These are phyloP conservation scores for Jamesozyma lodderae DNA, from an alignment of 805 yeast genomes.

Conservation along the genomic window DNA sequence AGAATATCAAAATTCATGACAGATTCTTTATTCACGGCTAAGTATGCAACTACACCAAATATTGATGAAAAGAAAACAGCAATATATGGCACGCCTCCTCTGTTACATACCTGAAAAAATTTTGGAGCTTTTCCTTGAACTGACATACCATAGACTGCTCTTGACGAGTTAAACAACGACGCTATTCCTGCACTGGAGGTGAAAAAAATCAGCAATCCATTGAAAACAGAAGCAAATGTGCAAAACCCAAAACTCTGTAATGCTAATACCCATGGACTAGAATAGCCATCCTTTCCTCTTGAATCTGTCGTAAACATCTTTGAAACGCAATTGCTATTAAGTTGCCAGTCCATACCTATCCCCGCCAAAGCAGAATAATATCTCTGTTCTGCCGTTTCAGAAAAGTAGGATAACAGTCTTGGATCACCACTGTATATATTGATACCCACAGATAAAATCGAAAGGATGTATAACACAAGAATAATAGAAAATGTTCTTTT, in stretches of 20 bases:
- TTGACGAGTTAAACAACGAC: slow-evolving; percentile 51
- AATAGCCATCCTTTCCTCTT: slow-evolving; percentile 33
- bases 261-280: slow-evolving; percentile 52
- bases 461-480: slow-evolving; percentile 52
- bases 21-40: slow-evolving; percentile 50
- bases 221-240: slow-evolving; percentile 41
- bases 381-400: slow-evolving; percentile 10
- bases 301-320: slow-evolving; percentile 50
- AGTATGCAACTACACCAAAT: slow-evolving; percentile 52
- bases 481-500: slow-evolving; percentile 67
- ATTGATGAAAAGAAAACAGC: slow-evolving; percentile 57
- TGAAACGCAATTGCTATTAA: slow-evolving; percentile 57
- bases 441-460: slow-evolving; percentile 60
- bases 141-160: slow-evolving; percentile 48
- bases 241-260: slow-evolving; percentile 44
- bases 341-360: slow-evolving; percentile 40
- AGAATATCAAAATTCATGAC: slow-evolving; percentile 58
- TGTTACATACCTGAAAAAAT: slow-evolving; percentile 49
- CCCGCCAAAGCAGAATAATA: slow-evolving; percentile 10
- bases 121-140: slow-evolving; percentile 53
- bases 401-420: slow-evolving; percentile 47
- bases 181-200: slow-evolving; percentile 51
- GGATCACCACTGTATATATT: slow-evolving; percentile 76
- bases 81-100: slow-evolving; percentile 61
- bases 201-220: slow-evolving; percentile 45